Evolutionary conservation across 305 asterid genomes (phyloP), one percentile per base, ranked within the genome.

Genomic region (Vinca major): DNA sequence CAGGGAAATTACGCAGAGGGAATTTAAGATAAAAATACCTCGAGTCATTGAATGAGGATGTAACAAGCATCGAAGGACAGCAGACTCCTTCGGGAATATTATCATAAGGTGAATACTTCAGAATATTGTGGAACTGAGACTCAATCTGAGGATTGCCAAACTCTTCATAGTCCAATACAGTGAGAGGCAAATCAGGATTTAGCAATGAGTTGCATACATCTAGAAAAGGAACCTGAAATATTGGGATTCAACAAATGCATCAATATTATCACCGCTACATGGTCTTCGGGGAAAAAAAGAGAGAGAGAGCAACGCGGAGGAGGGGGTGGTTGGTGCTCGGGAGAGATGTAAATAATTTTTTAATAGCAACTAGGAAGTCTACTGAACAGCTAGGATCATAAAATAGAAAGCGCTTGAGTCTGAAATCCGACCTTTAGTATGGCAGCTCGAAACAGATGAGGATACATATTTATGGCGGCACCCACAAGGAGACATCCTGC

Each of bases 401-500:
- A 69, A 47, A 56, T 47, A 20, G 19, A 43, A 63, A 71, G n/a
- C 51, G 12, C 3, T 48, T n/a, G 44, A 63, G 33, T 36, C 51
- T 44, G 26, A n/a, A 33, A 33, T 65, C 64, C 33, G 63, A 89
- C 99, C 96, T 91, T 89, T 78, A 91, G 81, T 71, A 93, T 83
- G 66, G 89, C 92, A 67, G 95, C 89, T 74, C 71, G 88, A 77
- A 93, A 91, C 39, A 93, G 80, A 60, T 77, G 62, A 36, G 97
- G 97, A 64, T 78, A 84, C 91, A 85, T 81, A 77, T 87, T 91
- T 68, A 86, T 72, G 43, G 97, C 90, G 53, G 99, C 96, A 17
- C 95, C 90, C 3, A 84, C 89, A 39, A 89, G 89, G 73, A 93
- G 84, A 75, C 90, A 76, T 53, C 99, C 99, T 10, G 99, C 99